Evolutionary conservation across 768 basidiomycete species (phyloP), one percentile per base, ranked within the genome.

Genomic region (Suillus clintonianus): DNA sequence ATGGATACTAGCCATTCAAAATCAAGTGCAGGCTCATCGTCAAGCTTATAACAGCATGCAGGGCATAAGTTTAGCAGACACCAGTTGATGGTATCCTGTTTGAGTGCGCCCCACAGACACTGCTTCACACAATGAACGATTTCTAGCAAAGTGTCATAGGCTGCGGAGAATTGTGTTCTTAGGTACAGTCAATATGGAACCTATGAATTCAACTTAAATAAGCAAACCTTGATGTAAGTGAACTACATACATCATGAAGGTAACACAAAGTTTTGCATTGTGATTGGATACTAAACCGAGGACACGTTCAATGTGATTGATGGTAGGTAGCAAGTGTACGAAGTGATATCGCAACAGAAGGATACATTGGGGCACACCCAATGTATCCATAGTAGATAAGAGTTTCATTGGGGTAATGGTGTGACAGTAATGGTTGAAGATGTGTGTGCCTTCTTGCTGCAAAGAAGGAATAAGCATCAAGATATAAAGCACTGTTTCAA

Each of bases 251-350:
- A 37, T 37, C 36, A 37, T 37, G 36, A 5, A 37, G 36, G 36
- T 37, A 37, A 37, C 36, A 37, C 7, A 55, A 34, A 5, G 62
- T 61, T 15, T 61, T 50, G 34, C 62, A 60, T 48, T 68, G 61
- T 3, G 67, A 70, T 32, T 71, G 65, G 13, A 75, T 62, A 55
- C 68, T 72, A 45, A 72, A 65, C 1, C 67, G 67, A 0, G 74
- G 73, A 50, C 72, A 72, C 3, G 65, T 65, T 2, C 66, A 64
- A 50, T 72, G 71, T 3, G 68, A 47, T 61, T 75, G 74, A 4
- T 66, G 66, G 59, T 69, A 75, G 2, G 67, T 51, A 13, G 71
- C 68, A 15, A 76, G 67, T 3, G 66, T 57, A 3, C 53, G 59
- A 42, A 73, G 48, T 0, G 67, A 66, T 27, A 74, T 59, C 0